A percentile compares a stretch with the other conserved stretches of the same genome.
These are phyloP conservation scores for Aspergillus terreus DNA, from an alignment of 2,329 filamentous ascomycete genomes.

Conservation along the genomic window DNA sequence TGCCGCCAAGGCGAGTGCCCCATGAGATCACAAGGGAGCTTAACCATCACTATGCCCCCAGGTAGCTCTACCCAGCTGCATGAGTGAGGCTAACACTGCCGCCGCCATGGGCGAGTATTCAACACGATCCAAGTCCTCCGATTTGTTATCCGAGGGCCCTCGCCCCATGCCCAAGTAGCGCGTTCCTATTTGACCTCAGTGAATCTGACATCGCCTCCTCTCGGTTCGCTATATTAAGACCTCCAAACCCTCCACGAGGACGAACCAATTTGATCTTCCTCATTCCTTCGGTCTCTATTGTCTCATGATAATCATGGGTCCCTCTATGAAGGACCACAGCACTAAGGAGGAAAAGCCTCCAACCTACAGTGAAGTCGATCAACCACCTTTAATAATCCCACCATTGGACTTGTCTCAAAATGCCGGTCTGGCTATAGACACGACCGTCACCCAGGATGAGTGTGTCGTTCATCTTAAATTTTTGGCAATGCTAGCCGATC, in stretches of 20 bases:
- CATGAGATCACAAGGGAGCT: background rate
- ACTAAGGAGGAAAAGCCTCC: slow-evolving; percentile 19
- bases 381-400: slow-evolving; percentile 18
- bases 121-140: background rate
- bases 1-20: background rate
- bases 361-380: slow-evolving; percentile 21
- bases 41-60: background rate
- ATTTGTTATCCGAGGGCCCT: background rate
- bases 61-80: too few species aligned
- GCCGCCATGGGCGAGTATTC: background rate
- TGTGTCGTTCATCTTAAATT: slow-evolving; percentile 73
- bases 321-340: background rate
- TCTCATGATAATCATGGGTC: background rate
- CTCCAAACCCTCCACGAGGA: too few species aligned
- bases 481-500: slow-evolving; percentile 61
- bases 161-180: too few species aligned
- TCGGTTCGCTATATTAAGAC: too few species aligned
- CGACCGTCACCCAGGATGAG: slow-evolving; percentile 44
- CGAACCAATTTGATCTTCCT: too few species aligned
- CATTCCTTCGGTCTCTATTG: background rate
- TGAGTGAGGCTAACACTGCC: background rate
- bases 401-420: slow-evolving; percentile 19
- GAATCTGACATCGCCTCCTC: too few species aligned
- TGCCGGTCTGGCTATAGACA: slow-evolving; percentile 8
- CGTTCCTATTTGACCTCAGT: too few species aligned